Conservation (phyloP, 805 yeast genomes). For the Hanseniaspora taiwanica region DNA sequence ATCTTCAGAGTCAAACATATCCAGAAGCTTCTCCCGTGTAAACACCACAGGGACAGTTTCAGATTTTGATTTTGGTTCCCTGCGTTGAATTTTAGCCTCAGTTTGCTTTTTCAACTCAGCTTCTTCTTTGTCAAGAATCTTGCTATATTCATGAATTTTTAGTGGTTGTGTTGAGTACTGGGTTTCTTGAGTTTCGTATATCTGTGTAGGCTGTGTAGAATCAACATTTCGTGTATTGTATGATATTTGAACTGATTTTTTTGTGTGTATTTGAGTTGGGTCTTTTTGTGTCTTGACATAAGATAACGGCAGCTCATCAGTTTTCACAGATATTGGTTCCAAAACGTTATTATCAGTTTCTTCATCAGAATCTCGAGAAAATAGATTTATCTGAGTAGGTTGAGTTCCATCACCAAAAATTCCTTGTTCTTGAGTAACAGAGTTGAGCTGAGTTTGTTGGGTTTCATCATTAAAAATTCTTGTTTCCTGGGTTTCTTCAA, state of each 20-base stretch:
- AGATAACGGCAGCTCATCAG: not conserved
- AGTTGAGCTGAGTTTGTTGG: slow-evolving; percentile 3
- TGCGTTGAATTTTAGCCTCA: not conserved
- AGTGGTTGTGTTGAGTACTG: not conserved
- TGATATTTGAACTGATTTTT: not conserved
- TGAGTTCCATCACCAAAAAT: not conserved
- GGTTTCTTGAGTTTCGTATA: not conserved
- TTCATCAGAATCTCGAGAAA: not conserved
- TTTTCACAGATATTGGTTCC: not conserved
- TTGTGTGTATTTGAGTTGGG: not conserved
- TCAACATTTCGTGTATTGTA: not conserved
- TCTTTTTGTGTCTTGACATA: not conserved
- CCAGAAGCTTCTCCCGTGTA: not conserved
- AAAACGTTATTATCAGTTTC: too few species aligned
- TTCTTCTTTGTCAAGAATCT: not conserved
- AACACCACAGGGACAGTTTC: not conserved
- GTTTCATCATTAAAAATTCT: not conserved
- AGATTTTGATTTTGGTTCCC: not conserved
- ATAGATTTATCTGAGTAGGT: slow-evolving; percentile 2
- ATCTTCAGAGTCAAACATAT: not conserved
- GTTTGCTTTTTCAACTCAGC: not conserved
- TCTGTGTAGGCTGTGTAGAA: slow-evolving; percentile 1
- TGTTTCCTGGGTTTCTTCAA: too few species aligned
- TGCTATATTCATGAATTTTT: slow-evolving; percentile 1
- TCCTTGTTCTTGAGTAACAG: not conserved